A percentile compares a stretch with the other conserved stretches of the same genome.
Conservation (phyloP, 2,329 filamentous ascomycete species). For the Stemphylium lycopersici region DNA sequence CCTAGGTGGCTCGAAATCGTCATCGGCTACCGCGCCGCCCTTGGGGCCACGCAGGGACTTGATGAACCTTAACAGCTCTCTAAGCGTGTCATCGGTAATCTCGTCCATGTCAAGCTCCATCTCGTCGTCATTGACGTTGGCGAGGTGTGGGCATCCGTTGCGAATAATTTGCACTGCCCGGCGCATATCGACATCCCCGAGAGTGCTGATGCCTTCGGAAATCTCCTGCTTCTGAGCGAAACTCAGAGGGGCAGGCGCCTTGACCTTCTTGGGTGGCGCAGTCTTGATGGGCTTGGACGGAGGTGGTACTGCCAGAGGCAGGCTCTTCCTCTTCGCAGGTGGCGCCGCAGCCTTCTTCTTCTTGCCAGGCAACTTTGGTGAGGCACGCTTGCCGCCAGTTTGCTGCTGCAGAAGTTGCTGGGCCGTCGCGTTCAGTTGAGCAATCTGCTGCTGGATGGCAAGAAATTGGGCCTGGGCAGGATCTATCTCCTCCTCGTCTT, state of each 20-base stretch:
- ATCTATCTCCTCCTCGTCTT: conserved; percentile 61
- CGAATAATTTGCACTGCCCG: conserved; percentile 90
- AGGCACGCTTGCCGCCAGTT: conserved; percentile 59
- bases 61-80: conserved; percentile 63
- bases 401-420: conserved; percentile 56
- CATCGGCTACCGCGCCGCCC: conserved; percentile 49
- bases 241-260: conserved; percentile 70
- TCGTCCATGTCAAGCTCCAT: conserved; percentile 71
- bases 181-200: conserved; percentile 78
- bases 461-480: conserved; percentile 53
- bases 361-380: conserved; percentile 54
- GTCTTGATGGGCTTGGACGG: conserved; percentile 49
- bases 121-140: conserved; percentile 61
- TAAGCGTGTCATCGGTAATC: conserved; percentile 60
- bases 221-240: conserved; percentile 90
- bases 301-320: conserved; percentile 37
- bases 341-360: conserved; percentile 52
- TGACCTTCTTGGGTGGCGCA: conserved; percentile 51
- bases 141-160: conserved; percentile 74
- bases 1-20: conserved; percentile 57
- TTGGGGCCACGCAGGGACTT: conserved; percentile 49
- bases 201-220: conserved; percentile 79
- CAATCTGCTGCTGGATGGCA: conserved; percentile 69
- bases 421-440: conserved; percentile 68
- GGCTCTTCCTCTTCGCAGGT: conserved; percentile 35